Percentiles rank a stretch among this genome's conserved stretches.
Evolutionary conservation across 2,329 filamentous ascomycete species (phyloP).

Genomic region (Gaeumannomyces sp.): DNA sequence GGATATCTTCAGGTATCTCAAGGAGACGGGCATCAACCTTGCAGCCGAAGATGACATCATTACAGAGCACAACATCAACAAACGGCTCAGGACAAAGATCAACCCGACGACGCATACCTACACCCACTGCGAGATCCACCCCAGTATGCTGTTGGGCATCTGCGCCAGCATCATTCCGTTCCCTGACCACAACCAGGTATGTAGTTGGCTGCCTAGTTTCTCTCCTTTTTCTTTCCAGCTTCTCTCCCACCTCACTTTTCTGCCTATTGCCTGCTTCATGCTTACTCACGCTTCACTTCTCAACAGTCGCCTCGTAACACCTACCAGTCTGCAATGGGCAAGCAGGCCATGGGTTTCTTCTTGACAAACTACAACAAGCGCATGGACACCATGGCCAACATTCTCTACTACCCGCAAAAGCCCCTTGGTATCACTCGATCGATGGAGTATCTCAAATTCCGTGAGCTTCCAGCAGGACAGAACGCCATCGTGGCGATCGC

Average conservation of each 20-base stretch:
- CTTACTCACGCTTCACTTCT: conserved; percentile 23
- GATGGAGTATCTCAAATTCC: conserved; percentile 98
- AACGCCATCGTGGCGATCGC: conserved; percentile 98
- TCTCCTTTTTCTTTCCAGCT: neutral
- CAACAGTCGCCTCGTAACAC: conserved; percentile 89
- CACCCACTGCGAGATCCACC: conserved; percentile 98
- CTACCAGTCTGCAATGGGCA: conserved; percentile 99
- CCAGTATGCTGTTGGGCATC: conserved; percentile 97
- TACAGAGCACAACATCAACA: conserved; percentile 70
- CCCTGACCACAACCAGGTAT: conserved; percentile 91
- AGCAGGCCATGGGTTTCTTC: conserved; percentile 99
- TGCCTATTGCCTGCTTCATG: conserved; percentile 11
- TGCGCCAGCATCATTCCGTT: conserved; percentile 99
- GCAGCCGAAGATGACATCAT: conserved; percentile 35
- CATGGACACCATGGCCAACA: conserved; percentile 99
- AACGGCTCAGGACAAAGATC: conserved; percentile 79
- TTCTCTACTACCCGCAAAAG: conserved; percentile 98
- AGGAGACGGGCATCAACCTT: conserved; percentile 41
- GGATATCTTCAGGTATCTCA: conserved; percentile 66
- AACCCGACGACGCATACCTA: conserved; percentile 86
- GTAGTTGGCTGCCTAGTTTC: conserved; percentile 17
- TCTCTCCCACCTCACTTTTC: neutral
- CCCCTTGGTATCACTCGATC: conserved; percentile 91
- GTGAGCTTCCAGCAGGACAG: conserved; percentile 91
- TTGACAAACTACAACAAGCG: conserved; percentile 93